Base-by-base conservation (phyloP, 2,329 filamentous ascomycete genomes). In the Colletotrichum tanaceti region DNA sequence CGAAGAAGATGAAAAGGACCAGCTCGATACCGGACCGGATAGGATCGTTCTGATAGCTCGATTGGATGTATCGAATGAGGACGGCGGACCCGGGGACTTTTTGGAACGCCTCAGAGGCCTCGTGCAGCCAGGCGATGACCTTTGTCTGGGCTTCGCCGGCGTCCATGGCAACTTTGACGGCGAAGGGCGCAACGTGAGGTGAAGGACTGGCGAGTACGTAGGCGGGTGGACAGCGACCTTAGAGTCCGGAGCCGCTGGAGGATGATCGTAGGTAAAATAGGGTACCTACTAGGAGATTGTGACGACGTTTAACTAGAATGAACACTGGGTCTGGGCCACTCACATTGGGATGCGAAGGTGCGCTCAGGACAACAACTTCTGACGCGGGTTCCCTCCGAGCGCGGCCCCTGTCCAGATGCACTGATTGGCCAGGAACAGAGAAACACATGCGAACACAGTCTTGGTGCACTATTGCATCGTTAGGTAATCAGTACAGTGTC, bases 11-110 rank as follows among this genome's bases (percentile, higher is more conserved):
- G 74, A 99, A 93, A 68, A 99, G 86, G 73, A 98, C 90, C 58
- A 99, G 85, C 81, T 99, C 96, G 73, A 99, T 93, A 46, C 93
- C 93, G 60, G 93, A 97, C 62, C 97, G 91, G 65, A 98, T 89
- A 11, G 96, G 96, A 75, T 99, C 96, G 78, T 99, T 92, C 83
- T 99, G 96, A 83, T 99, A 98, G 78, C 94, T 97, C 66, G 94
- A 97, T 79, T 93, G 93, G 77, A 99, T 94, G 81, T 99, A 99
- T 71, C 96, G 93, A 74, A 97, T 88, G 75, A 98, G 86, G 74
- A 99, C 97, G 49, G 95, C 93, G 38, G 95, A 98, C 60, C 96
- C 96, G 38, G 96, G 97, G 46, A 99, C 87, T 76, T 92, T 93
- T 76, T 98, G 94, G 78, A 99, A 97, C 66, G 90, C 86, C 68